Evolutionary conservation across 306 rosid species (phyloP).

Genomic region (Quercus glauca): DNA sequence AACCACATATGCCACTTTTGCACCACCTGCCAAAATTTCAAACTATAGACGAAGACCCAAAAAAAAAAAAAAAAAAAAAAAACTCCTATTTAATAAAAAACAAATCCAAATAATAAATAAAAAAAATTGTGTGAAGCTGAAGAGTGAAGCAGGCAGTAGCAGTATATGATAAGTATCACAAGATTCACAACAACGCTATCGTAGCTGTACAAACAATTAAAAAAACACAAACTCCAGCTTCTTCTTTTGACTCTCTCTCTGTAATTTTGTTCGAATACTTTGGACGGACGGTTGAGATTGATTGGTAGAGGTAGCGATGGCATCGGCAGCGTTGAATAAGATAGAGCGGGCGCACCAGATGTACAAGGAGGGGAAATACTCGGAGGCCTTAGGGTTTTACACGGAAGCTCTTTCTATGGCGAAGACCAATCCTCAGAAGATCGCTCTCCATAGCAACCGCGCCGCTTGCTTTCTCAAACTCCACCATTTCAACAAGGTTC

Average conservation of each 20-base stretch:
- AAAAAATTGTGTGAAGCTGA: too few relatives aligned
- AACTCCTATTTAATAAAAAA: too few relatives aligned
- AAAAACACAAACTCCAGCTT: neutral
- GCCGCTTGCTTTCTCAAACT: conserved; percentile 94
- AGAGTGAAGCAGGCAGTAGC: too few relatives aligned
- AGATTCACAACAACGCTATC: too few relatives aligned
- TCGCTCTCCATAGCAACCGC: conserved; percentile 78
- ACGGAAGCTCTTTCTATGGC: conserved; percentile 78
- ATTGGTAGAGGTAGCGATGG: conserved; percentile 24
- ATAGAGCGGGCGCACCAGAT: conserved; percentile 84
- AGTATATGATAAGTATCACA: too few relatives aligned
- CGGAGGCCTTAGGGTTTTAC: conserved; percentile 76
- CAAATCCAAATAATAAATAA: too few relatives aligned
- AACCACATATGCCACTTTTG: conserved; percentile 6
- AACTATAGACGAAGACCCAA: neutral
- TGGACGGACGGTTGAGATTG: too few relatives aligned
- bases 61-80: too few relatives aligned
- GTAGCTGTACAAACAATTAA: too few relatives aligned
- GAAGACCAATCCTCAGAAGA: conserved; percentile 69
- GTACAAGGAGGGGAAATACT: conserved; percentile 81
- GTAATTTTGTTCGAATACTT: too few relatives aligned
- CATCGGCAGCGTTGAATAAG: conserved; percentile 58
- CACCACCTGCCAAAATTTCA: neutral
- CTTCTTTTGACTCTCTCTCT: neutral
- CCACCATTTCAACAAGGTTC: conserved; percentile 76